These are phyloP conservation scores for Starmerella floricola DNA, from an alignment of 805 yeast species.

Conservation along the genomic window DNA sequence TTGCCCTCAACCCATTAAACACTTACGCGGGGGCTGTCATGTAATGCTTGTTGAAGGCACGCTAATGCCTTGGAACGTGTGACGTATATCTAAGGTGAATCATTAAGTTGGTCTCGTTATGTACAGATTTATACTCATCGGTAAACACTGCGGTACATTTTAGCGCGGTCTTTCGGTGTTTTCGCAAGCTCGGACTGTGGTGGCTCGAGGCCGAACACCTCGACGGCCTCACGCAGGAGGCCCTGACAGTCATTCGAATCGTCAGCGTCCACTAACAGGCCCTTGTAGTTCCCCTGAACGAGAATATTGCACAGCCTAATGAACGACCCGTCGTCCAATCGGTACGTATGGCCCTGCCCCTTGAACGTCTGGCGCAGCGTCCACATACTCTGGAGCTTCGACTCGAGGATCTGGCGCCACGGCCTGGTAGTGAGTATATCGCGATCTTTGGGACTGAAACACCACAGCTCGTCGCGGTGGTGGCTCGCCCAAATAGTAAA, in stretches of 20 bases:
- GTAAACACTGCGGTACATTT: constrained; percentile 13
- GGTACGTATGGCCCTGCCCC: constrained; percentile 64
- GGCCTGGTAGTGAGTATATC: constrained; percentile 31
- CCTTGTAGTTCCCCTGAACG: constrained; percentile 62
- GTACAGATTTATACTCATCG: no score
- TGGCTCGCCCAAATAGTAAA: constrained; percentile 27
- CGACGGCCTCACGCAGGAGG: constrained; percentile 6
- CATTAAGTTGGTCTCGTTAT: no score
- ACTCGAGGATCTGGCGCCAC: constrained; percentile 43
- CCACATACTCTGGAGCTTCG: constrained; percentile 62
- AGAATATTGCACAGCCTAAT: constrained; percentile 60
- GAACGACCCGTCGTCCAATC: constrained; percentile 37
- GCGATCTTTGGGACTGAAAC: constrained; percentile 21
- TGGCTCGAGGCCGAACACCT: constrained; percentile 5
- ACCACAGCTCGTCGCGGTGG: constrained; percentile 25
- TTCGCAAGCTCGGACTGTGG: constrained; percentile 1
- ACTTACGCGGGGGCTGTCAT: no score
- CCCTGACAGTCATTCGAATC: constrained; percentile 17
- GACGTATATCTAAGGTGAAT: no score
- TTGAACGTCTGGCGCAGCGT: constrained; percentile 50
- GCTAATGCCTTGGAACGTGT: no score
- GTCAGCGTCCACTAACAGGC: constrained; percentile 48
- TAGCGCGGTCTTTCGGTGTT: constrained; percentile 2
- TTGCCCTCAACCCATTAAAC: no score
- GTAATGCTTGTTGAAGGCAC: no score